Percentiles rank a stretch among this genome's conserved stretches.
These are phyloP conservation scores for Bipolaris zeicola DNA, from an alignment of 2,329 filamentous ascomycete species.

Conservation along the genomic window DNA sequence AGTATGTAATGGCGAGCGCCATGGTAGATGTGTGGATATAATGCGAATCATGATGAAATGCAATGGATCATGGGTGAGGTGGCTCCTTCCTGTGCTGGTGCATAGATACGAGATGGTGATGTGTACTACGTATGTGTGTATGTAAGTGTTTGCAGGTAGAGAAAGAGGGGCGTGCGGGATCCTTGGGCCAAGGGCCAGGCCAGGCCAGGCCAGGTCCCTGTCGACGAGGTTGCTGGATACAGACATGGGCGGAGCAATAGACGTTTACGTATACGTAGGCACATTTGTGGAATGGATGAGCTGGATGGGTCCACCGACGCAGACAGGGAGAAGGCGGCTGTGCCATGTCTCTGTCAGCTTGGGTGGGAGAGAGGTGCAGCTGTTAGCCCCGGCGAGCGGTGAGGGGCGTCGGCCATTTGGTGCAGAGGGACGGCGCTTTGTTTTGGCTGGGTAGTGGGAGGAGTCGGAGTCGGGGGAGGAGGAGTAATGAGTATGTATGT, in stretches of 20 bases:
- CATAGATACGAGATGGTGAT: background rate
- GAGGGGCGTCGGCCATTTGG: constrained; percentile 1
- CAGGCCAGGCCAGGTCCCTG: background rate
- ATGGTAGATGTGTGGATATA: background rate
- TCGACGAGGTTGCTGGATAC: background rate
- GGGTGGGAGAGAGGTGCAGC: constrained; percentile 1
- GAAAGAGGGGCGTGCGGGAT: background rate
- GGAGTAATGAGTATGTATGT: background rate
- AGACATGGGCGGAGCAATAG: background rate
- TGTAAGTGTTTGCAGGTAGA: background rate
- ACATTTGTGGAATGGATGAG: background rate
- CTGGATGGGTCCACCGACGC: constrained; percentile 1
- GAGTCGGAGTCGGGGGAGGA: background rate
- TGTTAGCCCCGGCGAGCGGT: constrained; percentile 7
- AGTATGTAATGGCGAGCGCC: background rate
- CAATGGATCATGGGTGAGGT: background rate
- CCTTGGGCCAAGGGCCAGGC: background rate
- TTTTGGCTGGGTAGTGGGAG: background rate
- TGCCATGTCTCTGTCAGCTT: constrained; percentile 2
- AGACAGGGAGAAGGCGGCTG: constrained; percentile 1
- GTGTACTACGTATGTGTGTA: background rate
- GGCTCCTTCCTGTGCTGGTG: no score
- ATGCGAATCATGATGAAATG: background rate
- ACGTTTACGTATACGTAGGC: no score
- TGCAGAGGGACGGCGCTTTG: background rate